Evolutionary conservation across 1,284 basidiomycete genomes (phyloP), one percentile per base, ranked within the genome.

Genomic region (Melampsora larici-populina): DNA sequence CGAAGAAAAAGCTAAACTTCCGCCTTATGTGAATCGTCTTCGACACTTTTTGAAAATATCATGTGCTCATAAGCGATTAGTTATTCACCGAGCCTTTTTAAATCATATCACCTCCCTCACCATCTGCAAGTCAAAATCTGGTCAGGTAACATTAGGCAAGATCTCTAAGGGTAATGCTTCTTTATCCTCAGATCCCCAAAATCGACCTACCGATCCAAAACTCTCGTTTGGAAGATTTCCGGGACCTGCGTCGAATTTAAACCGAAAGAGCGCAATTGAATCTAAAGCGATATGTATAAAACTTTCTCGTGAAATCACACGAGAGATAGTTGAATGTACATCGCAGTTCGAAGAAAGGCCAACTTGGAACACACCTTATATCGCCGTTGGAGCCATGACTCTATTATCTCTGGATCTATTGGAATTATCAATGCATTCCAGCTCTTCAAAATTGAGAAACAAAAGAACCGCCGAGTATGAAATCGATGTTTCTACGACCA

Each of bases 321-420:
- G 55, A 60, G 55, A 60, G 17, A 60, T 60, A 26, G 55, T 60
- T 24, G 24, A 60, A 60, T 15, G 24, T 31, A 60, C 55, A 29
- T 31, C 24, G 3, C 24, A 60, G 17, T 60, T 60, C 26, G 55
- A 60, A 29, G 55, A 60, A 29, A 24, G 55, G 55, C 55, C 55
- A 9, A 60, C 55, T 26, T 60, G 55, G 55, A 60, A 29, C 17
- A 60, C 55, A 29, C 55, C 55, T 6, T 60, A 60, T 24, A 60
- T 60, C 29, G 55, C 55, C 29, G 55, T 60, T 8, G 55, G 55
- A 29, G 55, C 55, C 55, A 60, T 60, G 24, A 60, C 55, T 26
- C 55, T 60, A 26, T 60, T 60, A 29, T 60, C 55, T 60, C 55
- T 60, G 15, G 55, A 60, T 60, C 26, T 60, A 60, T 31, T 60